Evolutionary conservation across 208 protist genomes (phyloP), one percentile per base, ranked within the genome.

Genomic region (Acanthamoeba triangularis): DNA sequence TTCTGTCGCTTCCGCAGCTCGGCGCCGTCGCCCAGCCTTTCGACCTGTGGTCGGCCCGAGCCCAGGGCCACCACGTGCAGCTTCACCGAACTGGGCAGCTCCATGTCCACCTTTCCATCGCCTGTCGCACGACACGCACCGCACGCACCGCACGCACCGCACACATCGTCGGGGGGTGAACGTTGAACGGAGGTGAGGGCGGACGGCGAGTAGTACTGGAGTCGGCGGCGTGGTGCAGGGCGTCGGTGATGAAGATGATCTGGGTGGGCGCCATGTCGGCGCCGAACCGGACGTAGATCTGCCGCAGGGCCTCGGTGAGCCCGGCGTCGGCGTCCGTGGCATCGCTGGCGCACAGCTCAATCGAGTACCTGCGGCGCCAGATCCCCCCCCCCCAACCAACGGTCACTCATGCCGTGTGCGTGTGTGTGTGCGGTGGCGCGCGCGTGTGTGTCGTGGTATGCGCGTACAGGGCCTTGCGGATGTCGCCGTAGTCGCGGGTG

Each of bases 201-300:
- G 61, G 61, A n/a, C 61, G 16, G 61, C 61, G n/a, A n/a, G n/a
- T n/a, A n/a, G 61, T 20, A 67, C 61, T n/a, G 23, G 61, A 7
- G 61, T 30, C 28, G 61, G 23, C 61, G 2, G 61, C 10, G 61
- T 67, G 61, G 61, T 67, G 61, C 16, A 67, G 13, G 30, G 69
- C 69, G 37, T 78, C 69, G 37, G 69, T 78, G 69, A 78, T 35
- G 69, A 78, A 78, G 69, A 78, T 78, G 69, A 78, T 44, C 11
- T 78, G 69, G n/a, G 69, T 78, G 35, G 69, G 69, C 18, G 69
- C 69, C 69, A 78, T 35, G 30, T 47, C 37, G 20, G 8, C 33
- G 37, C 69, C 69, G 37, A 44, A 78, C 35, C 69, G 69, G 13
- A 78, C 33, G 35, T 78, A 35, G 69, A 78, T 78, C 69, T 78